phyloP scores from a whole-genome alignment of 768 basidiomycete species.

The Psilocybe sp. region DNA sequence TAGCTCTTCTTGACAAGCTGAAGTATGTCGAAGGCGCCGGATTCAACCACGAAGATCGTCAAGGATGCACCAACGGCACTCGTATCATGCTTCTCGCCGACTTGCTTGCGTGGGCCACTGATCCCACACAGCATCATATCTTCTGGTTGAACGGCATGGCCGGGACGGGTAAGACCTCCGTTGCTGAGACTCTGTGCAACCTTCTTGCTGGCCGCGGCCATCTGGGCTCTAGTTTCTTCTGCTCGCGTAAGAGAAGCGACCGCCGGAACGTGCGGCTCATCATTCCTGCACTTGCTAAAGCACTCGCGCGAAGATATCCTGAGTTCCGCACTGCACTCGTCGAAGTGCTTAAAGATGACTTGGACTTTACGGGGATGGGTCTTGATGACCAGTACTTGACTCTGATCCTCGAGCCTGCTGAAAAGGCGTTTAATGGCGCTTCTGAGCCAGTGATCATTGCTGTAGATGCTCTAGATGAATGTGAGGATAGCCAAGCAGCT shows the following conservation, averaged over 20 bases:
- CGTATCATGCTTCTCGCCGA: slow-evolving; percentile 7
- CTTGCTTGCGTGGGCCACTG: slow-evolving; percentile 11
- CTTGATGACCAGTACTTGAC: too few species aligned
- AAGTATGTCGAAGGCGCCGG: neutral
- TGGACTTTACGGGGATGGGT: too few species aligned
- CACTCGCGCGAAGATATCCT: too few species aligned
- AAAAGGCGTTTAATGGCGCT: too few species aligned
- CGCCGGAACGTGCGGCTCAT: slow-evolving; percentile 21
- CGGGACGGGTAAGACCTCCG: slow-evolving; percentile 20
- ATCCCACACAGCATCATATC: slow-evolving; percentile 1
- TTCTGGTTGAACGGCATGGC: slow-evolving; percentile 21
- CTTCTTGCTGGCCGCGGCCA: neutral
- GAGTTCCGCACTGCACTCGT: too few species aligned
- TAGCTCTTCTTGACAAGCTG: too few species aligned
- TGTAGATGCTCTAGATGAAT: too few species aligned
- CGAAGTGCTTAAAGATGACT: too few species aligned
- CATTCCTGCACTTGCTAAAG: slow-evolving; percentile 17
- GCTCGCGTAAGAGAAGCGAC: slow-evolving; percentile 20
- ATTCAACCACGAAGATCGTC: neutral
- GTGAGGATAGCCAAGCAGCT: too few species aligned
- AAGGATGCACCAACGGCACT: slow-evolving; percentile 4
- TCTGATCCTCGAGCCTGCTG: too few species aligned
- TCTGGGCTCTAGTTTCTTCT: slow-evolving; percentile 27
- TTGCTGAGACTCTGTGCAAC: slow-evolving; percentile 17
- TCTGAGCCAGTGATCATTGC: too few species aligned